Evolutionary conservation across 306 rosid genomes (phyloP), one percentile per base, ranked within the genome.

Genomic region (Dalbergia cochinchinensis): DNA sequence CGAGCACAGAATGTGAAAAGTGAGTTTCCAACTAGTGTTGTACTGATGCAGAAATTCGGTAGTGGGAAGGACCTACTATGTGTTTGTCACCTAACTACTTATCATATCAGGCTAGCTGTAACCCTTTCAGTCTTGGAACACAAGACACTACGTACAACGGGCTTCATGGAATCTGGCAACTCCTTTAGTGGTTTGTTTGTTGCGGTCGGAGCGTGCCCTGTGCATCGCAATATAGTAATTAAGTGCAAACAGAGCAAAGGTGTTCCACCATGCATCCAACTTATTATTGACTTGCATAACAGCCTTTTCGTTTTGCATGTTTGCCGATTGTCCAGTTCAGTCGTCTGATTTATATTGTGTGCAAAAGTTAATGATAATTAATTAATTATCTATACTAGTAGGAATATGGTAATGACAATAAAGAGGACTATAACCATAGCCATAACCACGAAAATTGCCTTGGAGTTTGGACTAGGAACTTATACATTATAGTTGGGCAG

Each of bases 51-150:
- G 37, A 55, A 35, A 19, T 72, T 20, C 1, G 26, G 16, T 7
- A 65, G 66, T 37, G 22, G 63, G 34, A 57, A 64, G 73, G 80
- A n/a, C 83, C 80, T 31, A 65, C 83, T 81, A 85, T 60, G 80
- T 80, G 80, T 18, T 31, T 68, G 22, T 77, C 77, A 54, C 66
- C 72, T 12, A 64, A 70, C 70, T 4, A 37, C 7, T 60, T 3
- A 54, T 5, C 60, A 6, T 6, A 7, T 13, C 9, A 20, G 19
- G 15, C 47, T 26, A 26, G 31, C 31, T 61, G 26, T 14, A 19
- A 61, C 39, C 55, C 4, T 37, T 50, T 15, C 10, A 11, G 45
- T 42, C 50, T 15, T 22, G 68, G 13, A 60, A 53, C 35, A 44
- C 74, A 78, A 65, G 57, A 3, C 19, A 14, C 53, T 20, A 5